phyloP scores from a whole-genome alignment of 73 alveolate genomes.

The Paramecium tetraurelia region DNA sequence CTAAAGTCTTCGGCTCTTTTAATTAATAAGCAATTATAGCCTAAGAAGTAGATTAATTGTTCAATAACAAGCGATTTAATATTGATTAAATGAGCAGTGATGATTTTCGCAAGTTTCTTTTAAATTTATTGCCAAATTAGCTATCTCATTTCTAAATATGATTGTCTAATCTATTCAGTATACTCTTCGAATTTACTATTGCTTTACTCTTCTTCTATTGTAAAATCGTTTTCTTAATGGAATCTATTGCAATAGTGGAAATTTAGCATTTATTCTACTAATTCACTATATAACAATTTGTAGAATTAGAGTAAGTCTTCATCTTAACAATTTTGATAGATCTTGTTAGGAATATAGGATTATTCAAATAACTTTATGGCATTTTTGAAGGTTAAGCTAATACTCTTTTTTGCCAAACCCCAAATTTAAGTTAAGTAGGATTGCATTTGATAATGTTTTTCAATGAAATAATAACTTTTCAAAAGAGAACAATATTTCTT shows the following conservation, averaged over 20 bases:
- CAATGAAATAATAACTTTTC: slow-evolving; percentile 19
- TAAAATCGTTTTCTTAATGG: not conserved
- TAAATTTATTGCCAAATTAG: slow-evolving; percentile 2
- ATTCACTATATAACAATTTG: not conserved
- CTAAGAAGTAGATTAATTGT: not conserved
- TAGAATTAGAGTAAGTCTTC: not conserved
- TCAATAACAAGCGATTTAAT: not conserved
- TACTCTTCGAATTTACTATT: not conserved
- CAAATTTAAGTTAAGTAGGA: not conserved
- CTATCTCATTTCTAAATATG: slow-evolving; percentile 27
- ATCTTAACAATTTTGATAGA: not conserved
- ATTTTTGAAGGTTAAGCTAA: not conserved
- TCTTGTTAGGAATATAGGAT: not conserved
- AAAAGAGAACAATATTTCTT: not conserved
- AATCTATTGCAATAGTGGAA: slow-evolving; percentile 30
- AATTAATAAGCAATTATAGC: slow-evolving; percentile 2
- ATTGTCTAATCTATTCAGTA: not conserved
- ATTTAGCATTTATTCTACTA: not conserved
- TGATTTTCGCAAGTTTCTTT: not conserved
- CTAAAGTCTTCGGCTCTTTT: slow-evolving; percentile 52
- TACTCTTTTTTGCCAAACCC: slow-evolving; percentile 29
- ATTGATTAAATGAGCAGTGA: not conserved
- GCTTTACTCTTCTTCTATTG: not conserved
- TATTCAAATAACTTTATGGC: not conserved
- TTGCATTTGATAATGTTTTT: slow-evolving; percentile 37